Percentiles rank a stretch among this genome's conserved stretches.
These are phyloP conservation scores for Durusdinium trenchii DNA, from an alignment of 73 alveolate species.

Conservation along the genomic window DNA sequence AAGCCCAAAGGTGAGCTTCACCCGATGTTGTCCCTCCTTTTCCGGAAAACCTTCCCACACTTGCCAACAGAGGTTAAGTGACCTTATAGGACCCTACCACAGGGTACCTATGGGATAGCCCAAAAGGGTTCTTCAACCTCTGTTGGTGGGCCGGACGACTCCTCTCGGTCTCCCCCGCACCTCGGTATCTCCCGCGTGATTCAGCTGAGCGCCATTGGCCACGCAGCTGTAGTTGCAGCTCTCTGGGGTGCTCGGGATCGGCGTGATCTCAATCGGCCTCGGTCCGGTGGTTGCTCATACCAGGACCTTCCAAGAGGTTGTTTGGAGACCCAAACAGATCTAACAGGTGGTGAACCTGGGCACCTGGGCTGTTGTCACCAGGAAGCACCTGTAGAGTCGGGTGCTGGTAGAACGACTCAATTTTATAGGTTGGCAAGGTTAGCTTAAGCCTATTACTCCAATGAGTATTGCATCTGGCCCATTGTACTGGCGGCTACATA, in stretches of 20 bases:
- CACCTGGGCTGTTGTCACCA: too few species aligned
- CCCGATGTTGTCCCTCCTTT: not conserved
- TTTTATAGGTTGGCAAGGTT: not conserved
- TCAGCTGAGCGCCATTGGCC: not conserved
- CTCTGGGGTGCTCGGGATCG: conserved; percentile 17
- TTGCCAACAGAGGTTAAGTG: not conserved
- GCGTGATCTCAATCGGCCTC: conserved; percentile 84
- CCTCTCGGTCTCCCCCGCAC: not conserved
- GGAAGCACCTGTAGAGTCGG: too few species aligned
- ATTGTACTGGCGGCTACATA: too few species aligned
- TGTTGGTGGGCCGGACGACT: not conserved
- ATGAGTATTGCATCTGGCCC: too few species aligned
- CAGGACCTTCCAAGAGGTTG: too few species aligned
- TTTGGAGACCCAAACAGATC: too few species aligned
- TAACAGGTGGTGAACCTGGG: too few species aligned
- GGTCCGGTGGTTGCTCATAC: too few species aligned
- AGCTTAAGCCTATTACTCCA: too few species aligned
- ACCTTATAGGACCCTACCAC: not conserved
- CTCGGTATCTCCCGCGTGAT: conserved; percentile 16
- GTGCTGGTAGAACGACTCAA: not conserved
- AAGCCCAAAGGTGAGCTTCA: too few species aligned
- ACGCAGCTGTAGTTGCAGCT: conserved; percentile 72
- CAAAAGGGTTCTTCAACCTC: not conserved
- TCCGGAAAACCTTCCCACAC: too few species aligned
- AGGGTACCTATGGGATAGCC: not conserved